Base-by-base conservation (phyloP, 2,329 filamentous ascomycete genomes). In the Curvularia spicifera region DNA sequence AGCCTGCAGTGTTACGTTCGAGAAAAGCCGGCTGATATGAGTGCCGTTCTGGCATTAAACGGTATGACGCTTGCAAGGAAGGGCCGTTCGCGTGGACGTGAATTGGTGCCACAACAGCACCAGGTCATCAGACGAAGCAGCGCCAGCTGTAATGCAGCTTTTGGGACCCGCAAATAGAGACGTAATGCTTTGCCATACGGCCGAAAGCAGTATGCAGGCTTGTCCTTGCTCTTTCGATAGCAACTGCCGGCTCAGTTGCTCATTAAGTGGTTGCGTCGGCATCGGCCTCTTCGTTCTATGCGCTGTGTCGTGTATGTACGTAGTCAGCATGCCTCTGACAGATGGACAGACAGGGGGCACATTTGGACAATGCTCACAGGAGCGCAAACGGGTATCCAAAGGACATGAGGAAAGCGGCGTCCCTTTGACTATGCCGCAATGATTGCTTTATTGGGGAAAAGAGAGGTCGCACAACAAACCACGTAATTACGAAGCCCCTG, bases 11-110 rank as follows among this genome's bases (percentile, higher is more conserved):
- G 39, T 37, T 46, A 49, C 45, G 18, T 50, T 58, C 56, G 51
- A 58, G 51, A 58, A 54, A 10, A 54, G 51, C 56, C 56, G 51
- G 56, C 20, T 50, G 54, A 55, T 53, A 39, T 26, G 45, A 35
- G 15, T 40, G 50, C 44, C 37, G 44, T 29, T 35, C 50, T 37
- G 33, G 13, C 22, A 15, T 8, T 26, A 43, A 42, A 54, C 51
- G 37, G 50, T 29, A 42, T 29, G 55, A 43, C 55, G 51, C 44
- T 57, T 37, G 40, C 35, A 53, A 44, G 15, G 22, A 44, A 37
- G 29, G 37, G 29, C 20, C 55, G 28, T 42, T 26, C 51, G 44
- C 50, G 44, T 53, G 44, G 50, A 26, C 24, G 44, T 20, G 35
- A 20, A 26, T 39, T 48, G 42, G 42, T 13, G 42, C 31, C 55